Conservation (phyloP, 345 rosid genomes). For the Boechera divaricarpa region DNA sequence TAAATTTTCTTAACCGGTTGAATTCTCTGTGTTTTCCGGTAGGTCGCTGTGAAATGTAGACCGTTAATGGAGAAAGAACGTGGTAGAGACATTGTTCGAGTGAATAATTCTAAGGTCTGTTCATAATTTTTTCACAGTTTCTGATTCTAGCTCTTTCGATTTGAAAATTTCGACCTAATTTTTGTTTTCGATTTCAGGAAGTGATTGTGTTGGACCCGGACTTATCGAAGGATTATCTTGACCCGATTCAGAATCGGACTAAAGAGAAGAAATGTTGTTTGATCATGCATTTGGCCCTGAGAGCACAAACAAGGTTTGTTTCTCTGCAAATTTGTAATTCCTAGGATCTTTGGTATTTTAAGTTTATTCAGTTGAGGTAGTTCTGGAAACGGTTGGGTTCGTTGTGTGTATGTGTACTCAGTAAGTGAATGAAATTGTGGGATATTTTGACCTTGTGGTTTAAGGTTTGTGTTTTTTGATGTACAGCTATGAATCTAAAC, state of each 20-base stretch:
- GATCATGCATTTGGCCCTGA: constrained; percentile 83
- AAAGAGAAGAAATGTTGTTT: constrained; percentile 83
- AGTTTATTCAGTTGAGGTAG: neutral
- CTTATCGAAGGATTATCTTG: constrained; percentile 82
- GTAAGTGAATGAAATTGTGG: constrained; percentile 20
- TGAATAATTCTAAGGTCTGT: constrained; percentile 62
- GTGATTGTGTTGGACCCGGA: constrained; percentile 87
- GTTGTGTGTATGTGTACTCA: neutral
- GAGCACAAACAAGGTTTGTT: constrained; percentile 55
- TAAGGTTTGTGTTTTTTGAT: constrained; percentile 35
- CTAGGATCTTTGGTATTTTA: too few relatives aligned
- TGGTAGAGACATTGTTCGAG: constrained; percentile 80
- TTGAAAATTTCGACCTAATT: constrained; percentile 33
- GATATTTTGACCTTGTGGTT: constrained; percentile 27
- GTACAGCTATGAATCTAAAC: constrained; percentile 20
- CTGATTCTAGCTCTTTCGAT: constrained; percentile 8
- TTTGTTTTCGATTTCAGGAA: constrained; percentile 54
- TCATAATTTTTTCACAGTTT: neutral
- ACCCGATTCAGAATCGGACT: constrained; percentile 77
- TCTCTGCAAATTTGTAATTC: constrained; percentile 44
- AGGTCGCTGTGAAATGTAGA: constrained; percentile 95
- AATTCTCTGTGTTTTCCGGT: constrained; percentile 16
- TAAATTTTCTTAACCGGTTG: neutral
- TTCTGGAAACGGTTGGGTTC: constrained; percentile 3
- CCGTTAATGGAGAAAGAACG: constrained; percentile 65